These are phyloP conservation scores for Fusarium drepaniforme DNA, from an alignment of 2,329 filamentous ascomycete genomes.

Conservation along the genomic window DNA sequence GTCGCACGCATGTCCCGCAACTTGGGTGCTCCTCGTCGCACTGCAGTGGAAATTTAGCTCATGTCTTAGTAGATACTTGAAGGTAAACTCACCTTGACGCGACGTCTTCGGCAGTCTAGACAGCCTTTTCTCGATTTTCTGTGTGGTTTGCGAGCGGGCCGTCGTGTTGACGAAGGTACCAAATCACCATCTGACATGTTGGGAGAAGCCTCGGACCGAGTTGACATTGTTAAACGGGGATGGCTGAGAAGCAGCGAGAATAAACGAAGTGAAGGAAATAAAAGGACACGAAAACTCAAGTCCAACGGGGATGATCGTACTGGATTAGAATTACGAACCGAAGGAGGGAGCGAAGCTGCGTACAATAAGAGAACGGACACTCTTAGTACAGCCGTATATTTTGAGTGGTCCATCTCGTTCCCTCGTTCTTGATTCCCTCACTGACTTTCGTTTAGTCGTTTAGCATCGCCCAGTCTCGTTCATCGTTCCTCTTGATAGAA, in stretches of 20 bases:
- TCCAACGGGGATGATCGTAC: not conserved
- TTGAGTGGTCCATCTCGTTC: not conserved
- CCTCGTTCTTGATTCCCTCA: too few relatives aligned
- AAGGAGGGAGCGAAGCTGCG: not conserved
- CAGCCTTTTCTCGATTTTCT: not conserved
- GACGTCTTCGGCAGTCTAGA: not conserved
- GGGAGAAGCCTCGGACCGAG: not conserved
- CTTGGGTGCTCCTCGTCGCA: not conserved
- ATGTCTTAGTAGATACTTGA: accelerated
- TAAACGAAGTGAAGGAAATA: not conserved
- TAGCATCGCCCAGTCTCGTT: not conserved
- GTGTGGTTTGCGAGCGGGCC: not conserved
- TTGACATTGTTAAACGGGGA: not conserved
- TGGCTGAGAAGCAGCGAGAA: not conserved
- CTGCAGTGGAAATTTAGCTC: not conserved
- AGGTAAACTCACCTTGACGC: not conserved
- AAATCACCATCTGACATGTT: not conserved
- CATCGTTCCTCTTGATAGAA: not conserved
- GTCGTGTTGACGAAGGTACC: not conserved
- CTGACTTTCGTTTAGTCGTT: not conserved
- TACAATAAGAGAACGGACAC: not conserved
- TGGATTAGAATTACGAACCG: not conserved
- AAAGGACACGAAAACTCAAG: not conserved
- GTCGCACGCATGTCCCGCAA: not conserved
- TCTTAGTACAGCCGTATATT: not conserved